These are phyloP conservation scores for Suillus plorans DNA, from an alignment of 768 basidiomycete species.

Conservation along the genomic window DNA sequence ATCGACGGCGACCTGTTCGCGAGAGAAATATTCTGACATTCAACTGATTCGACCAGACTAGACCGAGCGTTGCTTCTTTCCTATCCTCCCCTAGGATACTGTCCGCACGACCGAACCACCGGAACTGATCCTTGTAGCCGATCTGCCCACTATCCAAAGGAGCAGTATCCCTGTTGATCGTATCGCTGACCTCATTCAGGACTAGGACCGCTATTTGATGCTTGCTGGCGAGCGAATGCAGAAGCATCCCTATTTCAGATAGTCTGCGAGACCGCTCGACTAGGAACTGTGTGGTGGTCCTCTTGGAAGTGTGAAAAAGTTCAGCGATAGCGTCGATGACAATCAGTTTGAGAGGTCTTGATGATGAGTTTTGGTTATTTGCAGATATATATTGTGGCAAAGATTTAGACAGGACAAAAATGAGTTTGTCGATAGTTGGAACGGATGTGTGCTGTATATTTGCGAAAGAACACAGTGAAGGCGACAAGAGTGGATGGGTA, in stretches of 20 bases:
- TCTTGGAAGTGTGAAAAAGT: constrained; percentile 68
- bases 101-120: constrained; percentile 72
- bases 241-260: constrained; percentile 58
- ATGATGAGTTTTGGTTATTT: constrained; percentile 25
- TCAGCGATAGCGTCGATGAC: constrained; percentile 89
- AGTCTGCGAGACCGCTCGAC: constrained; percentile 74
- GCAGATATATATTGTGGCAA: constrained; percentile 52
- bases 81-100: constrained; percentile 53
- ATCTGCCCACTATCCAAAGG: constrained; percentile 36
- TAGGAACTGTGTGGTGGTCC: constrained; percentile 60
- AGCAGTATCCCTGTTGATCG: constrained; percentile 44
- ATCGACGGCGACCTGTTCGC: constrained; percentile 68
- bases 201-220: constrained; percentile 75
- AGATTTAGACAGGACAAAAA: constrained; percentile 52
- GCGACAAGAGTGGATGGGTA: constrained; percentile 46
- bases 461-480: constrained; percentile 44
- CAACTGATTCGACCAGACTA: constrained; percentile 93
- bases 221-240: constrained; percentile 69
- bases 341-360: constrained; percentile 71
- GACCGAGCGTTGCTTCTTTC: constrained; percentile 84
- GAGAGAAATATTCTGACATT: constrained; percentile 83
- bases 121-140: constrained; percentile 69
- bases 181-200: constrained; percentile 87
- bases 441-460: constrained; percentile 63
- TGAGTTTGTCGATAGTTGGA: constrained; percentile 52